Base-by-base conservation (phyloP, 75 land plant genomes). In the Selaginella moellendorffii region DNA sequence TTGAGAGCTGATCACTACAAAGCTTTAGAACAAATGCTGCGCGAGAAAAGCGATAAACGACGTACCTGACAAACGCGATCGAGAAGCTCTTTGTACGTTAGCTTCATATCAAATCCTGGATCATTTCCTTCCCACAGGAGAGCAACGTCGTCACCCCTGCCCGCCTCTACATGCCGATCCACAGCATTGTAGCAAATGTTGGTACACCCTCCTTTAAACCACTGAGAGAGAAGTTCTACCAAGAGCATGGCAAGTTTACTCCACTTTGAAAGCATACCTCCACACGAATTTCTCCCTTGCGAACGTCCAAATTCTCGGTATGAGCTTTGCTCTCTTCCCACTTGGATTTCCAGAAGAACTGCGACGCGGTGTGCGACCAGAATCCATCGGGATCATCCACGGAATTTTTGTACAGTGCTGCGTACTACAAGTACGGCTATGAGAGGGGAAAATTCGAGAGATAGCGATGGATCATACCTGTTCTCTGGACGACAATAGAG, bases 141-240 rank as follows among this genome's bases (percentile, higher is more conserved):
- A 0, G 95, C 97, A 62, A 83, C 46, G n/a, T 85, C 75, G 52
- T 73, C 80, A 26, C 83, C 95, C 26, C 71, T 74, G 46, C 97
- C 97, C 28, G 81, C 77, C 54, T 82, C 84, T 29, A 92, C 74
- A 59, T 79, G 81, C 71, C 81, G 65, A 71, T 92, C 95, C 62
- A 92, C 31, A 10, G 95, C 88, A 70, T 92, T 92, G 74, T 92
- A 92, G 75, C 90, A 85, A 26, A 88, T 85, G 65, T 92, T 92
- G 42, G 97, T 92, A 22, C 64, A 51, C 20, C 86, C 93, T 22
- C 96, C 96, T 67, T 88, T 88, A 67, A 92, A 92, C 97, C 97
- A 92, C 96, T 92, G 83, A n/a, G n/a, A n/a, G n/a, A n/a, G 24
- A 56, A 31, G 46, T 26, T 17, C 54, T 27, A 22, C 9, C 65